These are phyloP conservation scores for Eimeria tenella DNA, from an alignment of 169 alveolate species.

Conservation along the genomic window DNA sequence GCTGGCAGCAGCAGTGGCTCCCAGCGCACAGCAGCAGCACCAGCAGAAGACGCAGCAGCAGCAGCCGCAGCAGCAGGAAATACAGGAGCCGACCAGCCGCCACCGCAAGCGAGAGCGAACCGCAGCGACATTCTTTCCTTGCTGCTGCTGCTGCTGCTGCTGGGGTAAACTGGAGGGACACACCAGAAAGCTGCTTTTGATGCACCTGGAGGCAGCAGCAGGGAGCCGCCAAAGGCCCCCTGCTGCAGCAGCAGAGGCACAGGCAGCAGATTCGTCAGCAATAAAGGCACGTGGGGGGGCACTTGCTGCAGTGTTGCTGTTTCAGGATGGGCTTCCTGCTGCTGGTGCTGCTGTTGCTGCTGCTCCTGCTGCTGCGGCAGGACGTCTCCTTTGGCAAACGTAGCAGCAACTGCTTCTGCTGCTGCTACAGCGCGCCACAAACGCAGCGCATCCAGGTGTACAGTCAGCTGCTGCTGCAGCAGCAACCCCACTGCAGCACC, in stretches of 20 bases:
- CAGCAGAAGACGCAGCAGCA: slow-evolving; percentile 31
- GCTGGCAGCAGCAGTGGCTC: slow-evolving; percentile 65
- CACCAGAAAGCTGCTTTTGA: slow-evolving; percentile 44
- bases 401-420: slow-evolving; percentile 45
- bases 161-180: not conserved
- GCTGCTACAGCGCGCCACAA: slow-evolving; percentile 66
- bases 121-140: slow-evolving; percentile 30
- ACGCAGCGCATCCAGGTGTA: slow-evolving; percentile 56
- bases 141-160: slow-evolving; percentile 58
- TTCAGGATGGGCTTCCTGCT: not conserved
- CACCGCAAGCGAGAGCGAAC: slow-evolving; percentile 65
- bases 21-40: slow-evolving; percentile 27
- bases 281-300: slow-evolving; percentile 40
- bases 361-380: not conserved
- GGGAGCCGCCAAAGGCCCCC: slow-evolving; percentile 25
- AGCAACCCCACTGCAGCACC: slow-evolving; percentile 34
- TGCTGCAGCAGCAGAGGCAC: slow-evolving; percentile 67
- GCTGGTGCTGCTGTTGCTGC: slow-evolving; percentile 29
- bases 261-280: slow-evolving; percentile 45
- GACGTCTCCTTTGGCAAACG: not conserved
- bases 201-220: slow-evolving; percentile 68
- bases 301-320: slow-evolving; percentile 38
- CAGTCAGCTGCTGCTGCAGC: slow-evolving; percentile 59
- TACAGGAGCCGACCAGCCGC: slow-evolving; percentile 65
- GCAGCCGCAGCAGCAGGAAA: slow-evolving; percentile 37